Evolutionary conservation across 805 yeast genomes (phyloP), one percentile per base, ranked within the genome.

Genomic region (Komagataella mondaviorum): DNA sequence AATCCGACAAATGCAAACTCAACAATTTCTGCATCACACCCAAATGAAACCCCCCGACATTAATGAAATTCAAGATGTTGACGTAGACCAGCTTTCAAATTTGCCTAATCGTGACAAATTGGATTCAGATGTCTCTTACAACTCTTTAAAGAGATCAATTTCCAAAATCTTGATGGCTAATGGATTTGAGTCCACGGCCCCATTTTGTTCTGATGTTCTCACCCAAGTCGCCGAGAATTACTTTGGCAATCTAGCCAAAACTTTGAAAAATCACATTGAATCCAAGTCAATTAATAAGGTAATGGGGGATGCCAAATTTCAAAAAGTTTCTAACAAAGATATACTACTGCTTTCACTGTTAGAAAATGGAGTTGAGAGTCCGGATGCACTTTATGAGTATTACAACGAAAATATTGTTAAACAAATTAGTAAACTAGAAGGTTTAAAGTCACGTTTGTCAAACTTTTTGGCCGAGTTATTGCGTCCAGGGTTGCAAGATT

Each of bases 1-100:
- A 49, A 87, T 93, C 53, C 73, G 96, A 56, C 90, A 90, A 61
- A 84, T 93, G 84, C 98, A 93, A 66, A 85, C 85, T 17, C 87
- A 84, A 49, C 83, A 80, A 53, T 81, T 80, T 63, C 70, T 85
- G 49, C 91, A 85, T 60, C 84, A 83, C 50, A 75, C 88, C 0
- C 91, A 84, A 59, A 70, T 82, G 73, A 77, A 77, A 55, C 78
- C 83, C 12, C 91, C 91, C 4, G 83, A 76, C 52, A 73, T 83
- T 46, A 81, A 78, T 49, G 66, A 74, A 8, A 65, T 90, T 12
- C 68, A 72, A 52, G 54, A 86, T 51, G 62, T 76, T 22, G 97
- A 90, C 62, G 68, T 90, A n/a, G 97, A 90, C 59, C 81, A 90
- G 2, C 75, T 86, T 18, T 86, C 96, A 1, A 80, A 85, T 55